A percentile compares a stretch with the other conserved stretches of the same genome.
Conservation (phyloP, 2,329 filamentous ascomycete species). For the Endoconidiophora polonica region DNA sequence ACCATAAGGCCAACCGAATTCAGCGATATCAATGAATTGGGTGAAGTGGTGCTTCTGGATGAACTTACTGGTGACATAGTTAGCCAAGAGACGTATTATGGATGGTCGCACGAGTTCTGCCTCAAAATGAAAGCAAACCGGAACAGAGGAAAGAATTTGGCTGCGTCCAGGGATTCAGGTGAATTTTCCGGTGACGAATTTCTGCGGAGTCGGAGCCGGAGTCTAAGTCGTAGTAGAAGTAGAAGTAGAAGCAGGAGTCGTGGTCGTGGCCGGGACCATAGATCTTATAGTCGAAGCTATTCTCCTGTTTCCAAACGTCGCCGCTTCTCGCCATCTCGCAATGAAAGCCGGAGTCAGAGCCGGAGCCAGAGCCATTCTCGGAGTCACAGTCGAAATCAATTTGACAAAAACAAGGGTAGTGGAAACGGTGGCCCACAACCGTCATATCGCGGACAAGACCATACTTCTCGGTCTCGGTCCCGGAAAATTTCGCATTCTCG, state of each 20-base stretch:
- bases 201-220: slow-evolving; percentile 20
- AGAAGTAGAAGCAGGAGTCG: background rate
- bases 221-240: slow-evolving; percentile 9
- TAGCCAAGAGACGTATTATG: slow-evolving; percentile 64
- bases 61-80: slow-evolving; percentile 48
- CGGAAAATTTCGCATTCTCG: background rate
- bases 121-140: slow-evolving; percentile 50
- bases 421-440: too few relatives aligned
- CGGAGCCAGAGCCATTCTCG: background rate
- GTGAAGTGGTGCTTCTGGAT: slow-evolving; percentile 49
- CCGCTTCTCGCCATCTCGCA: slow-evolving; percentile 2
- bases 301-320: slow-evolving; percentile 3
- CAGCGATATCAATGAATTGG: slow-evolving; percentile 58
- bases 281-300: background rate
- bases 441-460: too few relatives aligned
- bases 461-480: too few relatives aligned
- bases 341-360: background rate
- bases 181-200: slow-evolving; percentile 15
- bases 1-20: slow-evolving; percentile 15
- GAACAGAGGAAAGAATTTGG: too few relatives aligned
- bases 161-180: slow-evolving; percentile 8
- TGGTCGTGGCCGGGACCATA: background rate
- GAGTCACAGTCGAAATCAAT: slow-evolving; percentile 14
- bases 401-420: too few relatives aligned
- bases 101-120: slow-evolving; percentile 70